These are phyloP conservation scores for Colletotrichum acutatum DNA, from an alignment of 2,329 filamentous ascomycete genomes.

Conservation along the genomic window DNA sequence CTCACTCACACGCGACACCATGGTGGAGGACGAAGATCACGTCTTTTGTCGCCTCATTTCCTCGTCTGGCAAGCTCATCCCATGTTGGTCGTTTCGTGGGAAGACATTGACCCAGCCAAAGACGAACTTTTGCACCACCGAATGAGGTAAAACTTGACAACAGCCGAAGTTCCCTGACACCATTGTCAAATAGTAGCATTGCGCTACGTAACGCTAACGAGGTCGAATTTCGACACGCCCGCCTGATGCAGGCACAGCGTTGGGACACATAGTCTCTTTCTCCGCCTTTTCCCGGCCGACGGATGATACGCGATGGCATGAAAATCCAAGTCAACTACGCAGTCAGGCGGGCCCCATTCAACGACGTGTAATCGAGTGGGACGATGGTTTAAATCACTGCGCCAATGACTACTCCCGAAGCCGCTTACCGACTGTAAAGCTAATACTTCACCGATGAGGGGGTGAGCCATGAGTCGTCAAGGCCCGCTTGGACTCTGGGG, in stretches of 20 bases:
- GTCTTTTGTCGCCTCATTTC: slow-evolving; percentile 7
- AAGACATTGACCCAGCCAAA: neutral
- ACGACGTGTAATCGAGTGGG: slow-evolving; percentile 4
- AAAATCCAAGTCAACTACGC: neutral
- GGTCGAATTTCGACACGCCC: slow-evolving; percentile 3
- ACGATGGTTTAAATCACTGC: neutral
- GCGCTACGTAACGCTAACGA: slow-evolving; percentile 14
- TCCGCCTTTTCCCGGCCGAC: slow-evolving; percentile 17
- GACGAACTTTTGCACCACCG: neutral
- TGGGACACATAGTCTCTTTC: neutral
- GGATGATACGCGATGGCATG: neutral
- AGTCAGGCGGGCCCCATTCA: neutral
- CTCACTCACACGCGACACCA: slow-evolving; percentile 9
- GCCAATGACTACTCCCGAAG: neutral
- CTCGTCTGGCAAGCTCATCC: slow-evolving; percentile 15
- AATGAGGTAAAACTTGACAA: neutral
- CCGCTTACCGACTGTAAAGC: slow-evolving; percentile 7
- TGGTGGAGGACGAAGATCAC: neutral
- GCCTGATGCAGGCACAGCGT: neutral
- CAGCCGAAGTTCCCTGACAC: neutral
- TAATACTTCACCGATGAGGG: slow-evolving; percentile 11
- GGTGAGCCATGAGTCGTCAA: slow-evolving; percentile 9
- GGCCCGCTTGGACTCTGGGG: slow-evolving; percentile 12
- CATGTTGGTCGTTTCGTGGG: neutral
- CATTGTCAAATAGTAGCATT: slow-evolving; percentile 11